phyloP scores from a whole-genome alignment of 257 asterid genomes.

The Gardenia jasminoides region DNA sequence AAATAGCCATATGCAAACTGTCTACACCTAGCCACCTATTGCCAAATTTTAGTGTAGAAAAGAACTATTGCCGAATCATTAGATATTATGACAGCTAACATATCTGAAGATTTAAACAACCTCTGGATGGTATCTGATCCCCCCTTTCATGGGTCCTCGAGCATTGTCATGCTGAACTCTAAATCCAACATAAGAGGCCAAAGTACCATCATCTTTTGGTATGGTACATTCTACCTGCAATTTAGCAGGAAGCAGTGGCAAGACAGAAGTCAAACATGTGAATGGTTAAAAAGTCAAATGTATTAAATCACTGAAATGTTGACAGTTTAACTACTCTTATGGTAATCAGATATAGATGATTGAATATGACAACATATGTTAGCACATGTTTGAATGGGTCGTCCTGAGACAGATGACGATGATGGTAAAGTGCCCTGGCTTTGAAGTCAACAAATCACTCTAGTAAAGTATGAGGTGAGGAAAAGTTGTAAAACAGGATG shows the following conservation, averaged over 20 bases:
- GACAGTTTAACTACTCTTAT: neutral
- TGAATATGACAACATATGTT: neutral
- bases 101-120: constrained; percentile 27
- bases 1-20: neutral
- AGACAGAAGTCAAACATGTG: neutral
- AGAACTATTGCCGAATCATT: neutral
- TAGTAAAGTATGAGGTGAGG: neutral
- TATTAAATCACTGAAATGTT: neutral
- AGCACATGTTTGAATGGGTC: neutral
- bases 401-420: neutral
- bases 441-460: neutral
- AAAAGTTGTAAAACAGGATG: no score
- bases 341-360: neutral
- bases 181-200: constrained; percentile 87
- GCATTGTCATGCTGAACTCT: constrained; percentile 94
- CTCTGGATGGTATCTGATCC: constrained; percentile 96
- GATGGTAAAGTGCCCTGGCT: neutral
- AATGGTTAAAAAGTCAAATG: neutral
- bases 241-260: neutral
- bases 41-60: neutral
- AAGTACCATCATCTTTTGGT: constrained; percentile 87
- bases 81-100: neutral
- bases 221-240: constrained; percentile 91
- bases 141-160: constrained; percentile 98
- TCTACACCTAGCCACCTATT: neutral